Base-by-base conservation (phyloP, 768 basidiomycete genomes). In the Tubosaeta sp. region DNA sequence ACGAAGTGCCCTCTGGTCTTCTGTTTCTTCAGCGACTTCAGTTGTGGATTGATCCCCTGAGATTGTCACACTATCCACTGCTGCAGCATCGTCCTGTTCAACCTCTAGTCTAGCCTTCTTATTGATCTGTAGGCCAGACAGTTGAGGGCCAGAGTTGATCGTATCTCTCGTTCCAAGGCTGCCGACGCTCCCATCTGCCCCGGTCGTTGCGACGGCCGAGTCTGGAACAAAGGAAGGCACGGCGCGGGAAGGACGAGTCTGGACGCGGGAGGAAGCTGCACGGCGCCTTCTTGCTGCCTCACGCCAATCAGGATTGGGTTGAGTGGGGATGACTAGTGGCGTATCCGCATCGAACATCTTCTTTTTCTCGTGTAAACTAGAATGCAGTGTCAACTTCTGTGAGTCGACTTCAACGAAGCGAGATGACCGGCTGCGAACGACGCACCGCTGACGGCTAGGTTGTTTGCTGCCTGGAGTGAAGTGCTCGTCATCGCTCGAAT, bases 261-360 rank as follows among this genome's bases (percentile, higher is more conserved):
- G 59, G 22, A 48, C 13, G 0, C 66, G 58, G 11, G 61, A 29
- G 17, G 57, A 65, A 37, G 50, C 58, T 14, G 66, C 54, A 4
- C 67, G 68, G 8, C 88, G 76, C 65, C 82, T 85, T 38, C 86
- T 77, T 14, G 90, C 89, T 8, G 83, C 70, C 47, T 84, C 87
- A 38, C 91, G 76, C 95, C 95, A 99, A 65, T 99, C 95, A 26
- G 83, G 80, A 63, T 97, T 95, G 60, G 91, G 75, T 42, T 91
- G 74, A 1, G 91, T 76, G 14, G 95, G 85, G 42, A 99, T 98
- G 34, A 97, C 83, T 9, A 97, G 78, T 0, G 89, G 89, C 5
- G 74, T 80, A 37, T 80, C 65, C 11, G 77, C 70, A 46, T 66
- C 74, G 1, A 41, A n/a, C 4, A 75, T 75, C 38, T 72, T 76